phyloP scores from a whole-genome alignment of 2,329 filamentous ascomycete genomes.

The Amauroascus niger region DNA sequence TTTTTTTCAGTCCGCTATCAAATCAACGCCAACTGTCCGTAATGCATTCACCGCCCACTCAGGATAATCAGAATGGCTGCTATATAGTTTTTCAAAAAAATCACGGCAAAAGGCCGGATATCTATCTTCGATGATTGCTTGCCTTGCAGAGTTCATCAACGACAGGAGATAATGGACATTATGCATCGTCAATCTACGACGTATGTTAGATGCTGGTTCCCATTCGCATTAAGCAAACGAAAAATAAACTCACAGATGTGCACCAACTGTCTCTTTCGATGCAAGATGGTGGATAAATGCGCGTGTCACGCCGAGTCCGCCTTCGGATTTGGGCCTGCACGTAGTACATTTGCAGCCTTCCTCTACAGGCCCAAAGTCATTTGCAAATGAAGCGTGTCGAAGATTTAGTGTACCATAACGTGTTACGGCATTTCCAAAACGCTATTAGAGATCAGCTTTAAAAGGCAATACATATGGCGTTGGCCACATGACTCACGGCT shows the following conservation, averaged over 20 bases:
- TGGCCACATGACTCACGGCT: conserved; percentile 46
- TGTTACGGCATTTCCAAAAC: conserved; percentile 92
- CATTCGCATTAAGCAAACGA: neutral
- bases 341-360: conserved; percentile 69
- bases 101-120: conserved; percentile 67
- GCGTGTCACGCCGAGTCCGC: conserved; percentile 69
- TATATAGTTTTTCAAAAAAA: conserved; percentile 70
- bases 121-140: conserved; percentile 68
- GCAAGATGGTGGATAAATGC: conserved; percentile 88
- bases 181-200: conserved; percentile 67
- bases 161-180: conserved; percentile 89
- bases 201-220: neutral
- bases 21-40: conserved; percentile 66
- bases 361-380: conserved; percentile 77
- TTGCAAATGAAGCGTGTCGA: conserved; percentile 61
- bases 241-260: conserved; percentile 47
- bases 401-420: conserved; percentile 72
- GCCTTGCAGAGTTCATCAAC: conserved; percentile 65
- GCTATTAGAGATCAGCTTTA: conserved; percentile 28
- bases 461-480: neutral
- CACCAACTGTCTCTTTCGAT: conserved; percentile 89
- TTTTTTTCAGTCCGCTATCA: conserved; percentile 37
- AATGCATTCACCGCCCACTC: conserved; percentile 77
- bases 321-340: conserved; percentile 58
- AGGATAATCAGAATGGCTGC: conserved; percentile 59